phyloP scores from a whole-genome alignment of 2,329 filamentous ascomycete genomes.

The Fusarium goolgardi region DNA sequence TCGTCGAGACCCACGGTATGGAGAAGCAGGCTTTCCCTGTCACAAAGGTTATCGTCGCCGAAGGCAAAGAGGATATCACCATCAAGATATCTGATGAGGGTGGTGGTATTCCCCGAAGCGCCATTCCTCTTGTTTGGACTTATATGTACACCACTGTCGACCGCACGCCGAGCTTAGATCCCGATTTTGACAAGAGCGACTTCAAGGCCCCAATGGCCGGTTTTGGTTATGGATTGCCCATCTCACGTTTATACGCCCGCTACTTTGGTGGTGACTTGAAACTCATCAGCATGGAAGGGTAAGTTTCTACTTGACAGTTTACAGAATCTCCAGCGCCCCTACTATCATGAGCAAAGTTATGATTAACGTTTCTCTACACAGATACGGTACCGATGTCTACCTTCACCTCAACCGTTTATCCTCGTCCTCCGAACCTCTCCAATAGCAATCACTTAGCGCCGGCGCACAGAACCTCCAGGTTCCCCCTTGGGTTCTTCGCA shows the following conservation, averaged over 20 bases:
- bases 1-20: slow-evolving; percentile 93
- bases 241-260: slow-evolving; percentile 90
- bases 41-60: slow-evolving; percentile 96
- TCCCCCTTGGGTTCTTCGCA: slow-evolving; percentile 60
- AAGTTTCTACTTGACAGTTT: slow-evolving; percentile 54
- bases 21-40: slow-evolving; percentile 97
- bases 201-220: slow-evolving; percentile 99
- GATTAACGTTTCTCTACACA: slow-evolving; percentile 59
- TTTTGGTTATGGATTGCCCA: slow-evolving; percentile 97
- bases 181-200: slow-evolving; percentile 98
- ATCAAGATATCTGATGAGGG: slow-evolving; percentile 99
- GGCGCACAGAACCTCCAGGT: slow-evolving; percentile 49
- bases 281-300: slow-evolving; percentile 99
- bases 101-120: slow-evolving; percentile 90
- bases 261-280: slow-evolving; percentile 99
- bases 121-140: slow-evolving; percentile 98
- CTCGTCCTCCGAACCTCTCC: slow-evolving; percentile 93
- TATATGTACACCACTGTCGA: slow-evolving; percentile 99
- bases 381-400: slow-evolving; percentile 98
- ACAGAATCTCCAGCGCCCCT: background rate
- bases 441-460: slow-evolving; percentile 81
- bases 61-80: slow-evolving; percentile 98
- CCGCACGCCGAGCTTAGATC: slow-evolving; percentile 91
- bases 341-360: slow-evolving; percentile 5
- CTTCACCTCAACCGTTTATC: slow-evolving; percentile 96